These are phyloP conservation scores for Mucor ambiguus DNA, from an alignment of 371 early-diverging fungal genomes.

Conservation along the genomic window DNA sequence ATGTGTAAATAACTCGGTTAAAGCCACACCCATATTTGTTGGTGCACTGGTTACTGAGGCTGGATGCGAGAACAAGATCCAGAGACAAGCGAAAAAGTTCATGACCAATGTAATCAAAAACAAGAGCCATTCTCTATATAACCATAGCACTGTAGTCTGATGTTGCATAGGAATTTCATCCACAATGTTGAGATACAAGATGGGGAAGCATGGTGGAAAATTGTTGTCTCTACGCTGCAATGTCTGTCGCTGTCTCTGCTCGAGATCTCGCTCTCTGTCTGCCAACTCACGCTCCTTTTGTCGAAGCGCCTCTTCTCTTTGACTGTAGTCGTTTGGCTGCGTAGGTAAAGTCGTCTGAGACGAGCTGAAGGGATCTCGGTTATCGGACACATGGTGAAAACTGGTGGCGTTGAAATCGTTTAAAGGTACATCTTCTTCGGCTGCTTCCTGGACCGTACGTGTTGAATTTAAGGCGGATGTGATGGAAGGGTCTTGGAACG, in stretches of 20 bases:
- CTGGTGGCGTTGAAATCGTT: constrained; percentile 39
- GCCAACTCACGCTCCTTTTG: constrained; percentile 69
- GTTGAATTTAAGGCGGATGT: constrained; percentile 52
- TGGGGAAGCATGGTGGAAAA: constrained; percentile 83
- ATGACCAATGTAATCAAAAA: constrained; percentile 72
- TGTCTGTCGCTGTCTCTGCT: constrained; percentile 27
- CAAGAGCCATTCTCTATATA: constrained; percentile 81
- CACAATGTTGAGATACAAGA: constrained; percentile 80
- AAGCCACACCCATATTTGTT: constrained; percentile 75
- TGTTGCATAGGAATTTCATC: constrained; percentile 73
- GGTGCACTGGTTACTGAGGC: constrained; percentile 69
- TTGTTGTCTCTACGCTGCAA: constrained; percentile 70
- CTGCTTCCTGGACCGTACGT: constrained; percentile 26
- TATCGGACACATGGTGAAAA: constrained; percentile 41
- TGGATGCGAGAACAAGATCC: constrained; percentile 70
- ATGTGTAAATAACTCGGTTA: constrained; percentile 81
- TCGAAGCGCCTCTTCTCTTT: constrained; percentile 64
- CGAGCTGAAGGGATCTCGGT: constrained; percentile 35
- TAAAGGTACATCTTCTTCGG: constrained; percentile 19
- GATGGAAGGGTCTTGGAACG: constrained; percentile 66
- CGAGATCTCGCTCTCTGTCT: constrained; percentile 66
- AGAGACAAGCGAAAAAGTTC: constrained; percentile 80
- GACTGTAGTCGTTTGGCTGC: constrained; percentile 20
- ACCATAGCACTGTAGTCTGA: constrained; percentile 63
- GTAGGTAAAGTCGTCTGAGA: constrained; percentile 1